These are phyloP conservation scores for Cladobotryum protrusum DNA, from an alignment of 2,329 filamentous ascomycete genomes.

Conservation along the genomic window DNA sequence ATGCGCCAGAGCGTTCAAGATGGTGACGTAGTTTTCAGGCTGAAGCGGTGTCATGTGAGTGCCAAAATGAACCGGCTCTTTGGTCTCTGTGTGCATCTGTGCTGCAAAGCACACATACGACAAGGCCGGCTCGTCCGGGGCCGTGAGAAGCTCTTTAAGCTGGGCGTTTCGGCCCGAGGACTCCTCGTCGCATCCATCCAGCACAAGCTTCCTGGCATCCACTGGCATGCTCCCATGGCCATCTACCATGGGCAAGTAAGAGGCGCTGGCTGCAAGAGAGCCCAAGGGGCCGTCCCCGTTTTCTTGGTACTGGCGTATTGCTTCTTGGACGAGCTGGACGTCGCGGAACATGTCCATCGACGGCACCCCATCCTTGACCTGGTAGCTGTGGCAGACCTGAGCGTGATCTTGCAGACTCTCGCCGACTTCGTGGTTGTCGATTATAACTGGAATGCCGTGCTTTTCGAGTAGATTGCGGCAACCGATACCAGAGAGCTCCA, in stretches of 20 bases:
- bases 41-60: conserved; percentile 12
- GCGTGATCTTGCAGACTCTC: conserved; percentile 37
- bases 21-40: conserved; percentile 45
- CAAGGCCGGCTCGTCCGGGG: conserved; percentile 23
- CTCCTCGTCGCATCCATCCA: not conserved
- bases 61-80: conserved; percentile 14
- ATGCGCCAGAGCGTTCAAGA: conserved; percentile 52
- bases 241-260: conserved; percentile 6
- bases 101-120: conserved; percentile 28
- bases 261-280: conserved; percentile 4
- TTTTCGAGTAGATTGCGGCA: conserved; percentile 23
- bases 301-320: conserved; percentile 29
- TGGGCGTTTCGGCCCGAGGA: conserved; percentile 1
- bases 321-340: conserved; percentile 21
- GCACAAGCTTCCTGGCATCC: not conserved
- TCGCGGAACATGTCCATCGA: conserved; percentile 27
- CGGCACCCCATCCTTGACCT: conserved; percentile 30
- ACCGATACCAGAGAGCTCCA: conserved; percentile 30
- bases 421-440: conserved; percentile 32
- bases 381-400: conserved; percentile 15
- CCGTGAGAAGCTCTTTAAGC: conserved; percentile 18
- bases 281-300: conserved; percentile 25
- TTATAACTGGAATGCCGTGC: conserved; percentile 26
- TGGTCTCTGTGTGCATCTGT: conserved; percentile 20
- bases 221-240: conserved; percentile 1